Percentiles rank a stretch among this genome's conserved stretches.
phyloP scores from a whole-genome alignment of 2,329 filamentous ascomycete species.

The Phaeoacremonium minimum region DNA sequence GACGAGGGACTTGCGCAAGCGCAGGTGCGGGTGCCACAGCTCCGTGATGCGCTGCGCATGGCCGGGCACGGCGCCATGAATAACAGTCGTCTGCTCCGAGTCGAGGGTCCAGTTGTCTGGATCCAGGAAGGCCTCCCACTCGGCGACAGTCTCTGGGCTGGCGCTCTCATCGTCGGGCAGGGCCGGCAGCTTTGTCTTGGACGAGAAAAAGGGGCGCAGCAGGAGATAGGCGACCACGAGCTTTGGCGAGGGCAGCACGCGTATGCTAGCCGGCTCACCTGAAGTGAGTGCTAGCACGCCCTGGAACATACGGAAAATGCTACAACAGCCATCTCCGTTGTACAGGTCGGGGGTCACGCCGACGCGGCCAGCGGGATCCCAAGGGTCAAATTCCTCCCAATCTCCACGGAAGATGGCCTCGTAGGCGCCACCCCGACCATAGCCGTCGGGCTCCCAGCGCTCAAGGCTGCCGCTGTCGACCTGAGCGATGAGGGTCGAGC shows the following conservation, averaged over 20 bases:
- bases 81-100: constrained; percentile 46
- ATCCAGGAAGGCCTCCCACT: constrained; percentile 49
- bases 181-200: constrained; percentile 36
- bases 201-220: constrained; percentile 47
- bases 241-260: constrained; percentile 42
- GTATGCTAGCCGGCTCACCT: constrained; percentile 42
- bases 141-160: constrained; percentile 25
- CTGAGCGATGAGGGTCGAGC: constrained; percentile 56
- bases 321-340: constrained; percentile 53
- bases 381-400: constrained; percentile 54
- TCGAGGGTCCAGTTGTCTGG: constrained; percentile 40
- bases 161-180: constrained; percentile 13
- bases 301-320: constrained; percentile 57
- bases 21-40: constrained; percentile 52
- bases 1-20: constrained; percentile 47
- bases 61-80: constrained; percentile 54
- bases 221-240: constrained; percentile 43
- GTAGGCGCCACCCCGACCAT: constrained; percentile 55
- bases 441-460: constrained; percentile 67
- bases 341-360: constrained; percentile 51
- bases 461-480: constrained; percentile 68
- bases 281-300: constrained; percentile 50
- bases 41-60: constrained; percentile 55
- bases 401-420: constrained; percentile 46
- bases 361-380: constrained; percentile 48